Evolutionary conservation across 257 asterid species (phyloP), one percentile per base, ranked within the genome.

Genomic region (Forsythia viridissima): DNA sequence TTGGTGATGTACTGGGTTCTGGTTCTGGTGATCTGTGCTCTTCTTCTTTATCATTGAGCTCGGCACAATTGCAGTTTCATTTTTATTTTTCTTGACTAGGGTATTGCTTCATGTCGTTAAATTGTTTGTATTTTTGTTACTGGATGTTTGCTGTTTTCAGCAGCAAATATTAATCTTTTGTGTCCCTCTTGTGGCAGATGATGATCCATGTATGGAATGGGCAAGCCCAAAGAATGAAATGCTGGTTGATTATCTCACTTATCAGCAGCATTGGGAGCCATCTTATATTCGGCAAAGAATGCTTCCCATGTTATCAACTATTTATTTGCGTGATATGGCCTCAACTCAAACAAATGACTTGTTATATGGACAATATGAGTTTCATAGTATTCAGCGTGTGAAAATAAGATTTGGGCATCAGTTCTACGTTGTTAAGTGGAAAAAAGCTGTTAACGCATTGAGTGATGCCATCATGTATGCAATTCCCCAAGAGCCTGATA

Each of bases 251-350:
- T 92, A 83, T 81, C 87, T 96, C 72, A 80, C 89, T 79, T 92
- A 84, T 84, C 85, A 85, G 85, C 98, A 87, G 87, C 70, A 87
- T 6, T 96, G 99, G 99, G 96, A 90, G 70, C 99, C 99, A 78
- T 92, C 97, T 68, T 92, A 93, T 83, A 88, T 80, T n/a, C 87
- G 96, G 78, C 95, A 87, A 80, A 88, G 90, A 85, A 77, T 93
- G 84, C 88, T 96, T 79, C 97, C 97, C 13, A 79, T 93, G 92
- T 80, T 93, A 80, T 91, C 99, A 13, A 93, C 97, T 77, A 79
- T 91, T 21, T 92, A 85, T 72, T 73, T 96, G 73, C 84, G 99
- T 73, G 90, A 86, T 7, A 82, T 84, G 89, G 94, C 95, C 77
- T 84, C 92, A 78, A 74, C 78, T 75, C 86, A 80, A n/a, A 79